A percentile compares a stretch with the other conserved stretches of the same genome.
Evolutionary conservation across 2,329 filamentous ascomycete genomes (phyloP).

Genomic region (Hawksworthiomyces lignivorus): DNA sequence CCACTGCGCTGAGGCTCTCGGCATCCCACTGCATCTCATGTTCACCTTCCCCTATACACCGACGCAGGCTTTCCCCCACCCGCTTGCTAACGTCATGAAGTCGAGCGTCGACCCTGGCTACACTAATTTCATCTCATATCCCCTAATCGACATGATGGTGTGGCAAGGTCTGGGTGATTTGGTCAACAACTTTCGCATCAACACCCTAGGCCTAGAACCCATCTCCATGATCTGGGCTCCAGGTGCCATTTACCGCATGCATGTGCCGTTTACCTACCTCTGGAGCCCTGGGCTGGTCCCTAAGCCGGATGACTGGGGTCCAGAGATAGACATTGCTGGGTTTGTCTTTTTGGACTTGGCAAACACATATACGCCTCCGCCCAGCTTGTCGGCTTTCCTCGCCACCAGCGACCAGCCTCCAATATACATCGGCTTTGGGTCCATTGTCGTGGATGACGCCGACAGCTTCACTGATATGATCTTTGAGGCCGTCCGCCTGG

Average conservation of each 20-base stretch:
- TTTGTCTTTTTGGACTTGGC: slow-evolving; percentile 71
- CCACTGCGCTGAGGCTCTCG: slow-evolving; percentile 71
- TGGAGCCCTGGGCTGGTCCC: slow-evolving; percentile 61
- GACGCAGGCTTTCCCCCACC: slow-evolving; percentile 68
- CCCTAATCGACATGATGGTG: slow-evolving; percentile 76
- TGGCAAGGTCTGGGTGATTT: slow-evolving; percentile 84
- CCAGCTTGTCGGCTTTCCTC: slow-evolving; percentile 49
- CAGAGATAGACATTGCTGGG: slow-evolving; percentile 64
- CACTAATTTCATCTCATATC: slow-evolving; percentile 74
- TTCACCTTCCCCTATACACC: slow-evolving; percentile 82
- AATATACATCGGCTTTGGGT: slow-evolving; percentile 70
- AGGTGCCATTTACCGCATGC: slow-evolving; percentile 61
- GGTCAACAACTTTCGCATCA: slow-evolving; percentile 65
- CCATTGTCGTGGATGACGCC: slow-evolving; percentile 67
- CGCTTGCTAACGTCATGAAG: slow-evolving; percentile 66
- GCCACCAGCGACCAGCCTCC: slow-evolving; percentile 48
- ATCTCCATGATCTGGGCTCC: slow-evolving; percentile 73
- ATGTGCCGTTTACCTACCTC: slow-evolving; percentile 69
- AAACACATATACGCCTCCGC: slow-evolving; percentile 50
- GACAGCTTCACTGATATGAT: slow-evolving; percentile 63
- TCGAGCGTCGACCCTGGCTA: slow-evolving; percentile 65
- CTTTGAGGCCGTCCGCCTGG: slow-evolving; percentile 56
- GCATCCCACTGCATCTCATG: slow-evolving; percentile 75
- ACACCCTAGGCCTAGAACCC: slow-evolving; percentile 62
- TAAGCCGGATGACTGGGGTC: slow-evolving; percentile 61